Base-by-base conservation (phyloP, 768 basidiomycete genomes). In the Auricularia sp. region DNA sequence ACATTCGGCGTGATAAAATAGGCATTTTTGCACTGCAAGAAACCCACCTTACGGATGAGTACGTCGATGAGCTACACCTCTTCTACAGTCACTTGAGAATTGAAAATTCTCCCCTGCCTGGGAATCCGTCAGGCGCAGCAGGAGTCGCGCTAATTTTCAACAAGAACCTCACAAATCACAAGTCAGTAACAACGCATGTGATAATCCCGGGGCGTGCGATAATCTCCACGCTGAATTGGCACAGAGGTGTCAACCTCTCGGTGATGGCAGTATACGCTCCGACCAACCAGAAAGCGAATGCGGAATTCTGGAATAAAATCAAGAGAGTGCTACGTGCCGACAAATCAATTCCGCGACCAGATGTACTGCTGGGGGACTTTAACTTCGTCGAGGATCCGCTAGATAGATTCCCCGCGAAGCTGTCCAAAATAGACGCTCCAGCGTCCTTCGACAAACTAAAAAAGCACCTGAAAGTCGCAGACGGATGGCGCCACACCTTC, bases 321-420 rank as follows among this genome's bases (percentile, higher is more conserved):
- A 16, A 51, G 21, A 8, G 5, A 8, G 18, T 5, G 7, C 5
- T 51, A 51, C 47, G 47, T 5, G 16, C 5, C 10, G 14, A 16
- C 47, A 16, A 16, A 5, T 5, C 10, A 5, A 51, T 61, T 0
- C 66, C 61, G 0, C 35, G 43, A 5, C 70, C 70, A 0, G 67
- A 69, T 42, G 35, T 68, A 1, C n/a, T 72, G 4, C 56, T 65
- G 0, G 70, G 67, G 0, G 70, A 72, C 63, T 64, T 64, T 36
- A 71, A 72, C 36, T 62, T 71, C 6, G 68, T 71, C 3, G 65
- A 71, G 53, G 69, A 71, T 11, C 36, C 14, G 0, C 61, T 71
- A 10, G 71, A 72, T 51, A 54, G 69, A 0, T 36, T 67, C 14
- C 70, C 71, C 23, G 43, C 36, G 21, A 51, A 51, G 47, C 7